Evolutionary conservation across 2,329 filamentous ascomycete species (phyloP), one percentile per base, ranked within the genome.

Genomic region (Alternaria ventricosa): DNA sequence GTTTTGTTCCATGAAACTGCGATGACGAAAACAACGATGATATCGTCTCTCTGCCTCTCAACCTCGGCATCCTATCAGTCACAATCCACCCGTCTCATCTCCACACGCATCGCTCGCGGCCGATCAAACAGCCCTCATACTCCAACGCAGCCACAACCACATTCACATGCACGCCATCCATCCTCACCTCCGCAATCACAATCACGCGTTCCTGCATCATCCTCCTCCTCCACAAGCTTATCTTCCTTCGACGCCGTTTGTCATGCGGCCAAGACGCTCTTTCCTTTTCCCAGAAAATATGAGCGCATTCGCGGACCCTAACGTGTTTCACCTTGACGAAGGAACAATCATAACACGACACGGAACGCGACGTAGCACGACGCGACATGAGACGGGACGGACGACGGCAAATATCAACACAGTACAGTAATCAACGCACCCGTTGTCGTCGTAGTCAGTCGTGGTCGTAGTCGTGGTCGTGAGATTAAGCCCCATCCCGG

Each of bases 111-210:
- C 49, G 30, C 49, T 25, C 20, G 49, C 49, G 5, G 49, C 5
- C 49, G 49, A 53, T 53, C 63, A 28, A 55, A 46, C 64, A 57
- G 54, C 44, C 46, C 56, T 62, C 43, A 61, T 55, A 49, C 59
- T 62, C 43, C 59, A 30, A 47, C 59, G 56, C 59, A 47, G 8
- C 36, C 36, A 41, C 36, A 6, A 6, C 36, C 36, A 41, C 36
- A 63, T 43, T 43, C 61, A 59, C 60, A 33, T 41, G 28, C 49
- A 53, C 49, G 49, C 49, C 22, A 53, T 41, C 11, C n/a, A 13
- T 20, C 28, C 30, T n/a, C 9, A 13, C 28, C 49, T 30, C 28
- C 20, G 33, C 49, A n/a, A 53, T 53, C 30, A 41, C 36, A 41
- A 41, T 41, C 36, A 41, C 28, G 22, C 8, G 36, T 41, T 41